Evolutionary conservation across 345 rosid genomes (phyloP).

Genomic region (Euphorbia tirucalli): DNA sequence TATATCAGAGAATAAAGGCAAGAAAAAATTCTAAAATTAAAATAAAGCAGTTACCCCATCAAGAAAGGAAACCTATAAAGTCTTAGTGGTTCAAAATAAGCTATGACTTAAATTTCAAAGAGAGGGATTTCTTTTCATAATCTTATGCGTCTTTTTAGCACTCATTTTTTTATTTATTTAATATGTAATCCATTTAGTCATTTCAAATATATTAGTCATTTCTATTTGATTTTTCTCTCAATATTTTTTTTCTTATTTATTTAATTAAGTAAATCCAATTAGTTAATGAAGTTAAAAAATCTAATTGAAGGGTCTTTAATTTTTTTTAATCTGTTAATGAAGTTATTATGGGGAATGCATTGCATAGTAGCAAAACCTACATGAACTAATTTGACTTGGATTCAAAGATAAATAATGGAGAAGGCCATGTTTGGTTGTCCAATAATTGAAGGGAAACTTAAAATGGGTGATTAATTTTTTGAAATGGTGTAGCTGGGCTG

Average conservation of each 20-base stretch:
- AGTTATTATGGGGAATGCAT: slow-evolving; percentile 1
- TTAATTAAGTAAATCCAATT: no score
- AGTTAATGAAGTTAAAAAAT: no score
- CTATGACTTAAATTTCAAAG: no score
- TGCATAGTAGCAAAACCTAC: no score
- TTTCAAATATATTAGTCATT: no score
- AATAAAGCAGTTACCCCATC: slow-evolving; percentile 29
- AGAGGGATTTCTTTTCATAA: slow-evolving; percentile 39
- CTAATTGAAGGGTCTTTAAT: no score
- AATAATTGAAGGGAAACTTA: slow-evolving; percentile 21
- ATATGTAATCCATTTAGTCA: no score
- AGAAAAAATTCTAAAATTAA: background rate
- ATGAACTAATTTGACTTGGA: slow-evolving; percentile 27
- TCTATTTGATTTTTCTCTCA: no score
- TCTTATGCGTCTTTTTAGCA: slow-evolving; percentile 24
- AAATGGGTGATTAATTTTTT: slow-evolving; percentile 23
- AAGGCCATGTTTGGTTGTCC: slow-evolving; percentile 26
- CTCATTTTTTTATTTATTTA: slow-evolving; percentile 2
- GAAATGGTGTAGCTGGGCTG: background rate
- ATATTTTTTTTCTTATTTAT: no score
- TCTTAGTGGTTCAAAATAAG: slow-evolving; percentile 19
- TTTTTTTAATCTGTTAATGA: slow-evolving; percentile 13
- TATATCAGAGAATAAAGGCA: slow-evolving; percentile 34
- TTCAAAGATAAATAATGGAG: slow-evolving; percentile 34
- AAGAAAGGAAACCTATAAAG: slow-evolving; percentile 28